These are phyloP conservation scores for Myxozyma udenii DNA, from an alignment of 805 yeast genomes.

Conservation along the genomic window DNA sequence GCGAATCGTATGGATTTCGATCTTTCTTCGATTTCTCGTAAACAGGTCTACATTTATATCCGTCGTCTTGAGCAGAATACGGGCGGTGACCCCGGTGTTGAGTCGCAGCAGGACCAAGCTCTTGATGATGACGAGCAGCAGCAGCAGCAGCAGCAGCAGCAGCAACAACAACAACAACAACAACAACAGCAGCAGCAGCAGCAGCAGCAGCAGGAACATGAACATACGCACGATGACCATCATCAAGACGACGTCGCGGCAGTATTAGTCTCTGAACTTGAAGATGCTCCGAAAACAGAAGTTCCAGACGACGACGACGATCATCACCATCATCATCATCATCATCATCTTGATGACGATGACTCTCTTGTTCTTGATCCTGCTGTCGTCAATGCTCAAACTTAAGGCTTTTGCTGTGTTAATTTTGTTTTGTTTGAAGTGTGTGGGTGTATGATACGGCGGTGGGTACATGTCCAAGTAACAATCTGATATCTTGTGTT, in stretches of 20 bases:
- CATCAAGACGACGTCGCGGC: neutral
- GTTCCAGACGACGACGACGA: too few relatives aligned
- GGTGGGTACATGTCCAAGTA: too few relatives aligned
- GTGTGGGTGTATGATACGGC: too few relatives aligned
- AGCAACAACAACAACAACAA: neutral
- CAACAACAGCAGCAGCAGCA: neutral
- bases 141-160: neutral
- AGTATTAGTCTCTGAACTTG: neutral
- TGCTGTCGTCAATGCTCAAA: neutral
- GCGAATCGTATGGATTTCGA: constrained; percentile 3
- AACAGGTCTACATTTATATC: constrained; percentile 25
- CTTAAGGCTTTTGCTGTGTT: too few relatives aligned
- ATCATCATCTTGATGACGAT: too few relatives aligned
- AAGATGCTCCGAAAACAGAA: neutral
- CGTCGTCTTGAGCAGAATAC: constrained; percentile 1
- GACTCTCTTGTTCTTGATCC: neutral
- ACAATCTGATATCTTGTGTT: too few relatives aligned
- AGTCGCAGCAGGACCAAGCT: too few relatives aligned
- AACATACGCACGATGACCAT: too few relatives aligned
- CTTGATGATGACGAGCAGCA: neutral
- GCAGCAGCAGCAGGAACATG: neutral
- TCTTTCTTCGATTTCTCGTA: constrained; percentile 12
- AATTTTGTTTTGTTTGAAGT: too few relatives aligned
- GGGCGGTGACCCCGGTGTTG: too few relatives aligned
- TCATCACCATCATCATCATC: too few relatives aligned